These are phyloP conservation scores for Coemansia nantahalensis DNA, from an alignment of 192 early-diverging fungal species.

Conservation along the genomic window DNA sequence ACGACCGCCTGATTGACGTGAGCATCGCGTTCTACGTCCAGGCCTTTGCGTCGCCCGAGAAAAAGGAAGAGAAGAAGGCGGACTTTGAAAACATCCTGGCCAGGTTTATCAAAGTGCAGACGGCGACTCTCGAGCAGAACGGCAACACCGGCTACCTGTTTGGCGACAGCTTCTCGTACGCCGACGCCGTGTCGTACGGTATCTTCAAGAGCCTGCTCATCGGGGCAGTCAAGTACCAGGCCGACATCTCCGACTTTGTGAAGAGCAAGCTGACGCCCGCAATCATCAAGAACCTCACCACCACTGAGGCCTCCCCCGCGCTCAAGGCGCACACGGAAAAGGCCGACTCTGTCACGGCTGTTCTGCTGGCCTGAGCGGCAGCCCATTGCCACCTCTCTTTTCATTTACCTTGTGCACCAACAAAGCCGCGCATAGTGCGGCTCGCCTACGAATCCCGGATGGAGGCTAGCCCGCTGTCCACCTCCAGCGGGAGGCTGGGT, in stretches of 20 bases:
- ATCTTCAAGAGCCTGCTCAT: slow-evolving; percentile 21
- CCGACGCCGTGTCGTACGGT: slow-evolving; percentile 31
- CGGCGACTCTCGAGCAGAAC: slow-evolving; percentile 46
- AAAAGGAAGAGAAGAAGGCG: slow-evolving; percentile 4
- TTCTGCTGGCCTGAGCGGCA: background rate
- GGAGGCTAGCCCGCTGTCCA: slow-evolving; percentile 1
- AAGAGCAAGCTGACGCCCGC: slow-evolving; percentile 22
- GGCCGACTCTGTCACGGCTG: slow-evolving; percentile 1
- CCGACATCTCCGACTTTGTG: slow-evolving; percentile 3
- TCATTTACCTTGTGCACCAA: no score
- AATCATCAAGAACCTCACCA: slow-evolving; percentile 19
- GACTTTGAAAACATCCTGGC: slow-evolving; percentile 20
- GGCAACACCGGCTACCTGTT: slow-evolving; percentile 55
- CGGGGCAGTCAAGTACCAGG: background rate
- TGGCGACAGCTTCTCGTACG: slow-evolving; percentile 44
- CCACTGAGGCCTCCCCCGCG: slow-evolving; percentile 15
- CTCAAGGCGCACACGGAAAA: slow-evolving; percentile 2
- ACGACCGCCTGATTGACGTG: slow-evolving; percentile 11
- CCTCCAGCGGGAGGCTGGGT: no score
- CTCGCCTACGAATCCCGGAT: slow-evolving; percentile 1
- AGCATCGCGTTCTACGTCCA: background rate
- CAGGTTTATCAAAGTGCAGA: slow-evolving; percentile 32
- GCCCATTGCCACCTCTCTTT: no score
- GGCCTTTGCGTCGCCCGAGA: slow-evolving; percentile 1
- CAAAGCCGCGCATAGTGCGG: no score